Conservation (phyloP, 2,329 filamentous ascomycete species). For the Madurella fahalii region DNA sequence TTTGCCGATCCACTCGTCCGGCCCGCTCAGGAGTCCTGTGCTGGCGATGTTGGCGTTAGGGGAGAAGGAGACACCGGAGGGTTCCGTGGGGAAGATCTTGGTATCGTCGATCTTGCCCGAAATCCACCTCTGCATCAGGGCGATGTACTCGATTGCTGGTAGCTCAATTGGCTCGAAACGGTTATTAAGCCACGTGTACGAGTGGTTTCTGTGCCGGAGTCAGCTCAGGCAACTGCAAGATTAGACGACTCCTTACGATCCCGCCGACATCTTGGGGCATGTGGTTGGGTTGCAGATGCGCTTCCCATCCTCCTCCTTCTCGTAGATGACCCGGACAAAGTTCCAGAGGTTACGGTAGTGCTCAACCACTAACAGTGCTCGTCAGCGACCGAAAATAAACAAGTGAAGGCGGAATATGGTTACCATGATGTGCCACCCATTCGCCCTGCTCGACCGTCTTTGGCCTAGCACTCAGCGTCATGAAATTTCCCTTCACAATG, state of each 20-base stretch:
- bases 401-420: slow-evolving; percentile 21
- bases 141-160: slow-evolving; percentile 76
- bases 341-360: slow-evolving; percentile 77
- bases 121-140: slow-evolving; percentile 82
- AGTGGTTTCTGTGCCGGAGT: slow-evolving; percentile 55
- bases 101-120: slow-evolving; percentile 76
- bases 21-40: slow-evolving; percentile 45
- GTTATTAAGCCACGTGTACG: slow-evolving; percentile 81
- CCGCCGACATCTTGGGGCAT: slow-evolving; percentile 83
- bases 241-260: slow-evolving; percentile 54
- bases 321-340: slow-evolving; percentile 75
- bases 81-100: slow-evolving; percentile 73
- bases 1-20: slow-evolving; percentile 70
- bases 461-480: slow-evolving; percentile 79
- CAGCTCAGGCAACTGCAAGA: slow-evolving; percentile 2
- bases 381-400: slow-evolving; percentile 22
- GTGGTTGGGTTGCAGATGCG: slow-evolving; percentile 72
- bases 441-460: slow-evolving; percentile 81
- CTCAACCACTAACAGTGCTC: slow-evolving; percentile 61
- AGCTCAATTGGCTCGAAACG: slow-evolving; percentile 73
- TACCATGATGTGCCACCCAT: slow-evolving; percentile 85
- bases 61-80: slow-evolving; percentile 53
- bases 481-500: slow-evolving; percentile 87
- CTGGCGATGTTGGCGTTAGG: slow-evolving; percentile 47
- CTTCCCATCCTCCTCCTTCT: slow-evolving; percentile 64